Evolutionary conservation across 345 rosid species (phyloP), one percentile per base, ranked within the genome.

Genomic region (Geranium brycei): DNA sequence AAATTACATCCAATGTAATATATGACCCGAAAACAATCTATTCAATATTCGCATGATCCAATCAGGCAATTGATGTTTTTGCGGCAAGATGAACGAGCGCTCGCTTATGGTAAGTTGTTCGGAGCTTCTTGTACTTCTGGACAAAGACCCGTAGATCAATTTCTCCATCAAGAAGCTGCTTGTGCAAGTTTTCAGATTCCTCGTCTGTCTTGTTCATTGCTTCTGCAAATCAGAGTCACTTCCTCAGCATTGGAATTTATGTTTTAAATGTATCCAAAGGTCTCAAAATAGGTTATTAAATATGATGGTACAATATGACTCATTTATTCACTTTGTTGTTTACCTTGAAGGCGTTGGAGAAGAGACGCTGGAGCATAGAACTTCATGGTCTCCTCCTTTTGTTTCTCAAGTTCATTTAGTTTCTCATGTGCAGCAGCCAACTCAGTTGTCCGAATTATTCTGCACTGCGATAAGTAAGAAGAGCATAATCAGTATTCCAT

Each of bases 381-480:
- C 75, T 78, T 88, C 72, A 88, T 66, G 41, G 75, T 79, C 70
- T 85, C 95, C 68, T 95, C 89, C 65, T 82, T 87, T 75, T 77
- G 87, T 69, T 73, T 82, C 71, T 88, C 91, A 4, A 90, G 92
- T 76, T 93, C 95, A 60, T 68, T 82, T 32, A 84, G 79, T 69
- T 84, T 88, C 75, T 91, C 95, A 66, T 79, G 86, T 16, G 93
- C 89, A 61, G 95, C 70, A 31, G 97, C 95, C 55, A 91, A 73
- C 79, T 91, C 95, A 19, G 89, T 84, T 57, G 95, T 91, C 65
- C 95, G 85, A 68, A 91, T 88, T 30, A 91, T 88, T 74, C 76
- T 80, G 78, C 95, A 84, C 95, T 88, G 88, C 62, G 65, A 58
- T 5, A 61, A 69, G 11, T 47, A 47, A 47, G 23, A n/a, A 35